Base-by-base conservation (phyloP, 2,329 filamentous ascomycete species). In the Exophiala alcalophila region DNA sequence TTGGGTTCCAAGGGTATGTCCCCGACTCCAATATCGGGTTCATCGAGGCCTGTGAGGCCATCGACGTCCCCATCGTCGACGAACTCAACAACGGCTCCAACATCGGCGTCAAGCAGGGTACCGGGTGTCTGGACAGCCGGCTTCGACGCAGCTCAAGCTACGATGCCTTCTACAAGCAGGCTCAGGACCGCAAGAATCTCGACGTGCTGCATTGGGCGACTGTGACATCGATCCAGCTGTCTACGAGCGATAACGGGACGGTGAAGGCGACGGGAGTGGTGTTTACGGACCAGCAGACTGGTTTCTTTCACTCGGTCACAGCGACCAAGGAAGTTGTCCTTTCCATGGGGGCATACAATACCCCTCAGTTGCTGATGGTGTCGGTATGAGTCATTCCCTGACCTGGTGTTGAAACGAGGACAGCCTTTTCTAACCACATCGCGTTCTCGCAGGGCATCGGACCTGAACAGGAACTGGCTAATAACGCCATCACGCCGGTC, bases 391-490 rank as follows among this genome's bases (percentile, higher is more conserved):
- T 42, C 6, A 32, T 14, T 27, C n/a, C n/a, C n/a, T n/a, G n/a
- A n/a, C n/a, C n/a, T n/a, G n/a, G n/a, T n/a, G n/a, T n/a, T n/a
- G n/a, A n/a, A n/a, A 12, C 18, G 27, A 4, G 21, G 20, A 21
- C 14, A 33, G 10, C 23, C 4, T 3, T 21, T 43, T 14, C 12
- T 24, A 23, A 24, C 28, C 28, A 15, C 21, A 19, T 24, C 12
- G 21, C 14, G 7, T 31, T 19, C 10, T 15, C 4, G 6, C 14
- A 47, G 44, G 12, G 40, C 2, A 68, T 73, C 32, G 67, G 73
- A 49, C 63, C 65, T 0, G 58, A 58, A 4, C 69, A 67, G 18
- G 57, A 72, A 12, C 59, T 64, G 5, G 63, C 72, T 39, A 64
- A 67, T 0, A 53, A 68, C 1, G 70, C 72, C 38, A 43, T 65